Conservation (phyloP, 2,329 filamentous ascomycete genomes). For the Didymella pomorum region DNA sequence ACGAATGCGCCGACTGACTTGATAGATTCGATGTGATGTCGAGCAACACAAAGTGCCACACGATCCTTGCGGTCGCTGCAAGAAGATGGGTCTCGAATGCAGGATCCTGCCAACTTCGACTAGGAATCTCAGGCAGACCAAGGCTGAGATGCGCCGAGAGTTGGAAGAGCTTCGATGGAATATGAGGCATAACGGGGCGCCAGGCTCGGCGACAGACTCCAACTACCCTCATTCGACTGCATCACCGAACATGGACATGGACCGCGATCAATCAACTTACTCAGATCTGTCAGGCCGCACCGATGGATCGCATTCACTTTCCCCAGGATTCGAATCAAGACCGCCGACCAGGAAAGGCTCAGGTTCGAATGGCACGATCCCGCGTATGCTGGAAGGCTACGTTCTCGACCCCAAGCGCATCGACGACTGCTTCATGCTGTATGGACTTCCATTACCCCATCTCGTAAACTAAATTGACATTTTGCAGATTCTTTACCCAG, state of each 20-base stretch:
- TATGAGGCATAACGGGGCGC: slow-evolving; percentile 36
- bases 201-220: slow-evolving; percentile 28
- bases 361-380: slow-evolving; percentile 29
- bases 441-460: slow-evolving; percentile 2
- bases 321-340: slow-evolving; percentile 39
- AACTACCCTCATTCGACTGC: slow-evolving; percentile 40
- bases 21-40: slow-evolving; percentile 50
- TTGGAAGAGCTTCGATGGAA: slow-evolving; percentile 49
- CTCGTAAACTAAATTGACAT: slow-evolving; percentile 23
- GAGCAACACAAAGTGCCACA: slow-evolving; percentile 50
- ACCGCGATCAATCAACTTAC: slow-evolving; percentile 39
- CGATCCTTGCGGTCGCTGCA: slow-evolving; percentile 47
- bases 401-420: slow-evolving; percentile 45
- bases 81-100: slow-evolving; percentile 48
- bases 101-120: slow-evolving; percentile 49
- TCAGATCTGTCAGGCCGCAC: slow-evolving; percentile 40
- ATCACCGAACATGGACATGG: slow-evolving; percentile 39
- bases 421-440: slow-evolving; percentile 49
- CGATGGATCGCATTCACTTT: slow-evolving; percentile 41
- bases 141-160: slow-evolving; percentile 50
- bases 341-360: slow-evolving; percentile 38
- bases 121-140: slow-evolving; percentile 48
- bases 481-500: slow-evolving; percentile 44
- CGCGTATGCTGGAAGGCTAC: slow-evolving; percentile 42
- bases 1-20: slow-evolving; percentile 23